A percentile compares a stretch with the other conserved stretches of the same genome.
Evolutionary conservation across 148 eudicot species (phyloP).

Genomic region (Spergularia bocconei): DNA sequence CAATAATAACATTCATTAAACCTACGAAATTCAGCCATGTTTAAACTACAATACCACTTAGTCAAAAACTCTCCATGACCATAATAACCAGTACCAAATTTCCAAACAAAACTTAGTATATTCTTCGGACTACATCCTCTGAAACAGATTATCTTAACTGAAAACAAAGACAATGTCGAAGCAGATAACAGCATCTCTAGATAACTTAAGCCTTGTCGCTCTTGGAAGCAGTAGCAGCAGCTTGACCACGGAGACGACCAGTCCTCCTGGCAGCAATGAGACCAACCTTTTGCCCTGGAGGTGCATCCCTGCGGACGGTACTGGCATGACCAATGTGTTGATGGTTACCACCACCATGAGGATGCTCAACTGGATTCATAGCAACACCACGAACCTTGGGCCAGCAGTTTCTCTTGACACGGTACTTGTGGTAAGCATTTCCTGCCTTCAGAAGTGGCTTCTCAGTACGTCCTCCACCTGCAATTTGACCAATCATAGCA

Average conservation of each 20-base stretch:
- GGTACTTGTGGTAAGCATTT: slow-evolving; percentile 45
- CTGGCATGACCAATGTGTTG: slow-evolving; percentile 49
- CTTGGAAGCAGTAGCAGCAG: slow-evolving; percentile 39
- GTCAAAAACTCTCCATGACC: not conserved
- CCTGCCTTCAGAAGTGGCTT: slow-evolving; percentile 46
- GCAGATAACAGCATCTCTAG: not conserved
- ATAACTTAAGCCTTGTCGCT: slow-evolving; percentile 32
- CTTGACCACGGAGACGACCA: slow-evolving; percentile 51
- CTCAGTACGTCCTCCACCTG: slow-evolving; percentile 53
- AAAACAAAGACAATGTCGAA: slow-evolving; percentile 5
- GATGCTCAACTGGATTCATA: slow-evolving; percentile 52
- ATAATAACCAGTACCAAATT: slow-evolving; percentile 11
- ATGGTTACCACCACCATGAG: slow-evolving; percentile 52
- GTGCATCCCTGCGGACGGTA: slow-evolving; percentile 46
- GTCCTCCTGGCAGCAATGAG: slow-evolving; percentile 49
- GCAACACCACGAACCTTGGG: slow-evolving; percentile 54
- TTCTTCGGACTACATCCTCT: slow-evolving; percentile 18
- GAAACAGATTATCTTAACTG: slow-evolving; percentile 8
- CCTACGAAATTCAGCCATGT: not conserved
- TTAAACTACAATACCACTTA: not conserved
- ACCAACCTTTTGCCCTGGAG: slow-evolving; percentile 48
- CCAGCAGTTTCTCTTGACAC: slow-evolving; percentile 48
- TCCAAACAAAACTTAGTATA: slow-evolving; percentile 26
- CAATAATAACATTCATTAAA: too few species aligned
- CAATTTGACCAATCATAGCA: slow-evolving; percentile 45